phyloP scores from a whole-genome alignment of 2,329 filamentous ascomycete genomes.

The Bipolaris cookei region DNA sequence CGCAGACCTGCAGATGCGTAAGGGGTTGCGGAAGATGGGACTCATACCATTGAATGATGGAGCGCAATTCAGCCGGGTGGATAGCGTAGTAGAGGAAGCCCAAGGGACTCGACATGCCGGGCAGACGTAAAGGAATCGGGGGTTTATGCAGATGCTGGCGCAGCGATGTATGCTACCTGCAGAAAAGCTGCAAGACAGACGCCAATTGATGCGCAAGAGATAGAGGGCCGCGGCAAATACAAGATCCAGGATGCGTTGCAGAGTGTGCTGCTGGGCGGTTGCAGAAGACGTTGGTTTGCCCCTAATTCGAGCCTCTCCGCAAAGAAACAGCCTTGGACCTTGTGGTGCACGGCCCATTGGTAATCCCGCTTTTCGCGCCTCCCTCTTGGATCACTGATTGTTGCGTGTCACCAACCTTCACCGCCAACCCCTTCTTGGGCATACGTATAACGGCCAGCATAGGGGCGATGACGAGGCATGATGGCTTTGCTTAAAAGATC shows the following conservation, averaged over 20 bases:
- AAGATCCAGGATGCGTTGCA: neutral
- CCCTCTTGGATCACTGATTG: constrained; percentile 6
- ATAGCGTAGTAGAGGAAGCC: constrained; percentile 73
- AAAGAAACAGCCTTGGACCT: constrained; percentile 16
- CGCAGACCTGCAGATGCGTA: neutral
- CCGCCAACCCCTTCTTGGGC: neutral
- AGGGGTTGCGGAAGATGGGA: neutral
- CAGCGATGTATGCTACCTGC: constrained; percentile 8
- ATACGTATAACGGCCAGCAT: neutral
- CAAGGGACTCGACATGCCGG: constrained; percentile 49
- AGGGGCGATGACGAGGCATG: neutral
- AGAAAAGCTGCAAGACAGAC: constrained; percentile 2
- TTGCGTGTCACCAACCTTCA: neutral
- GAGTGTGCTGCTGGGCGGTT: neutral
- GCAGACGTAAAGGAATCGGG: constrained; percentile 22
- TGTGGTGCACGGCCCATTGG: constrained; percentile 13
- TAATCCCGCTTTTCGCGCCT: constrained; percentile 11
- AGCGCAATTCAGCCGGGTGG: constrained; percentile 78
- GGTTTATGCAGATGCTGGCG: constrained; percentile 10
- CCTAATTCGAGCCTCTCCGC: constrained; percentile 11
- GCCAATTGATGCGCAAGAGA: constrained; percentile 13
- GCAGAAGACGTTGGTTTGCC: constrained; percentile 4
- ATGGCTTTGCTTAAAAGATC: neutral
- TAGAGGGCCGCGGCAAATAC: neutral
- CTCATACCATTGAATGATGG: constrained; percentile 87